Evolutionary conservation across 345 rosid species (phyloP).

Genomic region (Eucalyptus curtisii): DNA sequence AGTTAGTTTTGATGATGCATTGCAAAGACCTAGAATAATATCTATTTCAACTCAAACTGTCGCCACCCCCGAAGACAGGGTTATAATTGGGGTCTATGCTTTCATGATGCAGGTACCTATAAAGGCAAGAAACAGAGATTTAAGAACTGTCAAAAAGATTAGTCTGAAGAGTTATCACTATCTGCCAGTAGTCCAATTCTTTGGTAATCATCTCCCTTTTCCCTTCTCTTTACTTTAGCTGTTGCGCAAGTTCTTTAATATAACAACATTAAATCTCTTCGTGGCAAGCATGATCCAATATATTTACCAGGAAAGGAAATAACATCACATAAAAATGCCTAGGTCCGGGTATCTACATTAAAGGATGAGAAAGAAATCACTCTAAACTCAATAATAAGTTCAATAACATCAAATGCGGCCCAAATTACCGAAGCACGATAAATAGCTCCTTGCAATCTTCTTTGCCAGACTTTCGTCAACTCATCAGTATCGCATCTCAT

Average conservation of each 20-base stretch:
- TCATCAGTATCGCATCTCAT: conserved; percentile 64
- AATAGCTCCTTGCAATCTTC: conserved; percentile 78
- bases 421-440: conserved; percentile 72
- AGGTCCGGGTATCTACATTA: neutral
- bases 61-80: neutral
- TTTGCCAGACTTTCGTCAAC: conserved; percentile 66
- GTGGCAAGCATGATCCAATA: neutral
- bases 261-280: neutral
- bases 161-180: neutral
- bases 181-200: neutral
- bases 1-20: neutral
- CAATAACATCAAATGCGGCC: neutral
- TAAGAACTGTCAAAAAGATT: neutral
- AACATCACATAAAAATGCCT: neutral
- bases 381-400: neutral
- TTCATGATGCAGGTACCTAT: neutral
- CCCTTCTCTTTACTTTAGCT: neutral
- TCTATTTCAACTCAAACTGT: neutral
- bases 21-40: neutral
- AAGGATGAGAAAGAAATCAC: neutral
- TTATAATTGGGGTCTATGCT: neutral
- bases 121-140: neutral
- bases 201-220: neutral
- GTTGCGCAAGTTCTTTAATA: neutral
- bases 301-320: neutral